Evolutionary conservation across 2,329 filamentous ascomycete species (phyloP).

Genomic region (Colletotrichum melonis): DNA sequence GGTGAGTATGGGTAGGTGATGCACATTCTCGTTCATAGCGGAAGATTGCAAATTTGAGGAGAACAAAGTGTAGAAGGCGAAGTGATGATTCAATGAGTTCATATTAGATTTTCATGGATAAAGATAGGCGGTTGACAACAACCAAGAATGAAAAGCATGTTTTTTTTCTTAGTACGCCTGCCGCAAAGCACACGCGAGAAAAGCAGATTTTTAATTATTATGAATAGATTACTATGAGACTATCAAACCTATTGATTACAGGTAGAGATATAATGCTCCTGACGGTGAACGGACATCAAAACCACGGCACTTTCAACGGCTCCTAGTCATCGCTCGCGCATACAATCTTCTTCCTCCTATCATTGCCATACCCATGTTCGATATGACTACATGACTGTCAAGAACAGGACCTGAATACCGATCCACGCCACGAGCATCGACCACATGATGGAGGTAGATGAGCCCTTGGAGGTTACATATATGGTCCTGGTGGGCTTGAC

Average conservation of each 20-base stretch:
- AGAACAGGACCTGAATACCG: background rate
- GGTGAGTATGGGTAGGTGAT: background rate
- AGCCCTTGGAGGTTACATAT: background rate
- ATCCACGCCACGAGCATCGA: background rate
- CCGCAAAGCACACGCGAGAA: too few species aligned
- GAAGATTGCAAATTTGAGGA: background rate
- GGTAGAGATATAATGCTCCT: too few species aligned
- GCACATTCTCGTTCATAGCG: background rate
- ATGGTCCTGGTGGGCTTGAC: background rate
- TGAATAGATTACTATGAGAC: background rate
- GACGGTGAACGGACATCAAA: background rate
- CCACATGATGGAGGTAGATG: background rate
- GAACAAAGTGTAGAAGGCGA: background rate
- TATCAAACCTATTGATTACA: background rate
- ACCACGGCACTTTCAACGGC: too few species aligned
- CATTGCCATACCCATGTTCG: background rate
- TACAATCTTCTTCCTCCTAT: background rate
- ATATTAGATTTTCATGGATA: slow-evolving; percentile 2
- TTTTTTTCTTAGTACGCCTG: background rate
- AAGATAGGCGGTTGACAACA: slow-evolving; percentile 17
- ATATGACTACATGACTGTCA: background rate
- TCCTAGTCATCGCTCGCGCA: background rate
- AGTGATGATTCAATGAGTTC: slow-evolving; percentile 1
- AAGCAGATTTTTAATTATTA: too few species aligned
- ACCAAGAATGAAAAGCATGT: slow-evolving; percentile 13